These are phyloP conservation scores for Malus sylvestris DNA, from an alignment of 306 rosid species.

Conservation along the genomic window DNA sequence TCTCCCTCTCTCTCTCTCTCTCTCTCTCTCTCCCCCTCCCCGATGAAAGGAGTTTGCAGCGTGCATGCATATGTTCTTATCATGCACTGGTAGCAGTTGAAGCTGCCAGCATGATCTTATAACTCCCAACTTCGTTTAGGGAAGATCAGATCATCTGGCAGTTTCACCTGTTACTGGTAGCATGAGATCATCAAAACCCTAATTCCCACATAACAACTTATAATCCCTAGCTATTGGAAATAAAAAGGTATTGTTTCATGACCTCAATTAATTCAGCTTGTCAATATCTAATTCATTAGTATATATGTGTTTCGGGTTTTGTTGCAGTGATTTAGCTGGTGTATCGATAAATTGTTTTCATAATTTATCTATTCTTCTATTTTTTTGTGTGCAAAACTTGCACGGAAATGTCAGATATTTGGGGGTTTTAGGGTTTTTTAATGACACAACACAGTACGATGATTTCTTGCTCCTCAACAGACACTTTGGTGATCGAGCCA, in stretches of 20 bases:
- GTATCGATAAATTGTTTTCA: background rate
- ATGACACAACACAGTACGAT: slow-evolving; percentile 33
- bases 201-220: background rate
- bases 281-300: background rate
- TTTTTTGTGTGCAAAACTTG: background rate
- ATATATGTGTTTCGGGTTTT: background rate
- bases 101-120: slow-evolving; percentile 99
- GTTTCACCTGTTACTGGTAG: slow-evolving; percentile 90
- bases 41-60: background rate
- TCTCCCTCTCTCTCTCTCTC: too few species aligned
- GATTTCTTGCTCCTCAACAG: slow-evolving; percentile 21
- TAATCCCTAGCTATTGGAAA: background rate
- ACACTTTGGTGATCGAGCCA: slow-evolving; percentile 39
- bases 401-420: background rate
- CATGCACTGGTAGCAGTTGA: slow-evolving; percentile 70
- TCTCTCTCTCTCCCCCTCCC: background rate
- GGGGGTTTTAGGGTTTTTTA: slow-evolving; percentile 45
- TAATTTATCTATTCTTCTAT: background rate
- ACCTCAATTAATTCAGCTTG: background rate
- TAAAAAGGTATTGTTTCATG: background rate
- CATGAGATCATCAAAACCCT: slow-evolving; percentile 34
- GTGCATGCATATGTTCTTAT: background rate
- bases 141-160: slow-evolving; percentile 97
- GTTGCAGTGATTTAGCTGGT: background rate
- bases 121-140: slow-evolving; percentile 50